Base-by-base conservation (phyloP, 225 moss, liverwort and hornwort species). In the Asterella californica region DNA sequence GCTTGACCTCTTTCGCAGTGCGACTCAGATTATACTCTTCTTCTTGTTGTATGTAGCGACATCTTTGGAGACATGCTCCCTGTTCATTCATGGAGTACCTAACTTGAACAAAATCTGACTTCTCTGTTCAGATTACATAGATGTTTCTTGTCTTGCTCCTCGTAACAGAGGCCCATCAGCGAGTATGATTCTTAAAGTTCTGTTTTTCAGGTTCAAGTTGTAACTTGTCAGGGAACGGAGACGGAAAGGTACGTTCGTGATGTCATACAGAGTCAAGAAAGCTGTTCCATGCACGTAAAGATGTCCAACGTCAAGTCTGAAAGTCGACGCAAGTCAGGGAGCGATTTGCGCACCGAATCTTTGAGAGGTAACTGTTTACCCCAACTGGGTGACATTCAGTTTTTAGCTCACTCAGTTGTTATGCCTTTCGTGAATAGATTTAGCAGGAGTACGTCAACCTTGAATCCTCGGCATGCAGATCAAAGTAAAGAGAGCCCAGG, bases 121-220 rank as follows among this genome's bases (percentile, higher is more conserved):
- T 21, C 19, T 57, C 7, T 57, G 57, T 57, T 21, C 57, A 24
- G 2, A 57, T 24, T 57, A 57, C 6, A 24, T 24, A 2, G 57
- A 21, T 24, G 57, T 24, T 42, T 42, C 42, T 42, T 24, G 19
- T 24, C 22, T 2, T 24, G 5, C 19, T 57, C 24, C 24, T 57
- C 22, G 19, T 15, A 57, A 57, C 19, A 24, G 6, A 57, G 2
- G 54, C 22, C 21, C 19, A 24, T 5, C 19, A 57, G 57, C 3
- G 17, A 5, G 19, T 5, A 57, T 0, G 19, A 21, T 57, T 57
- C 57, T 57, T 2, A 24, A 57, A 22, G 57, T 2, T 30, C 10
- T 50, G 46, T 18, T 10, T 73, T 42, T 36, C 62, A 77, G 64
- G 47, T 47, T 47, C 63, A 77, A 63, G 62, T 22, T 77, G 77